Percentiles rank a stretch among this genome's conserved stretches.
Conservation (phyloP, 345 rosid species). For the Nasturtium officinale region DNA sequence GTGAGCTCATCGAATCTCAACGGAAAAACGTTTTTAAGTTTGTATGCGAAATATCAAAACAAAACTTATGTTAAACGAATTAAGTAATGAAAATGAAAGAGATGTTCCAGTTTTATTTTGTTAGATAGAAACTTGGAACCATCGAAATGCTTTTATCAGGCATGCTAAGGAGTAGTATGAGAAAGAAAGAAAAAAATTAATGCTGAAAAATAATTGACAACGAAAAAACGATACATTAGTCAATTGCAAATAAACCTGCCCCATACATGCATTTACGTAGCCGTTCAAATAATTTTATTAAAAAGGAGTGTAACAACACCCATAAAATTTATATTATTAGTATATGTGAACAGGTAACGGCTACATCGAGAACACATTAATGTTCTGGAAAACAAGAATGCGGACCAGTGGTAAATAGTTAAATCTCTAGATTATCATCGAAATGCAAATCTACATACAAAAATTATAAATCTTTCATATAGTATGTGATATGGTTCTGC, state of each 20-base stretch:
- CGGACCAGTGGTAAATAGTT: neutral
- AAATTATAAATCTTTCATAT: no score
- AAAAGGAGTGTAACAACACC: neutral
- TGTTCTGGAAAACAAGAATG: neutral
- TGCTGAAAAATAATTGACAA: neutral
- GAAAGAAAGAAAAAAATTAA: neutral
- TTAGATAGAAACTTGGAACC: constrained; percentile 22
- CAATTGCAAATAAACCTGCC: neutral
- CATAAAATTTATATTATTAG: neutral
- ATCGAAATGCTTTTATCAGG: neutral
- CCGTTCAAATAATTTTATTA: neutral
- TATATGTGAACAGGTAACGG: neutral
- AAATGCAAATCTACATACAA: neutral
- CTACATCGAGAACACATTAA: neutral
- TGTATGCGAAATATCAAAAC: no score
- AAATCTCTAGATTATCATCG: neutral
- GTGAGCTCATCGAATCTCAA: constrained; percentile 16
- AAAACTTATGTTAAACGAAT: neutral
- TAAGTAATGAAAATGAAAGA: neutral
- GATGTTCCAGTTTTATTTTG: neutral
- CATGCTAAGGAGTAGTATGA: neutral
- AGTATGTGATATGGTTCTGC: constrained; percentile 5
- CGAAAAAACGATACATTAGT: neutral
- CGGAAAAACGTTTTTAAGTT: neutral
- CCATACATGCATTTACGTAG: neutral